phyloP scores from a whole-genome alignment of 2,329 filamentous ascomycete genomes.

The Metarhizium sp. region DNA sequence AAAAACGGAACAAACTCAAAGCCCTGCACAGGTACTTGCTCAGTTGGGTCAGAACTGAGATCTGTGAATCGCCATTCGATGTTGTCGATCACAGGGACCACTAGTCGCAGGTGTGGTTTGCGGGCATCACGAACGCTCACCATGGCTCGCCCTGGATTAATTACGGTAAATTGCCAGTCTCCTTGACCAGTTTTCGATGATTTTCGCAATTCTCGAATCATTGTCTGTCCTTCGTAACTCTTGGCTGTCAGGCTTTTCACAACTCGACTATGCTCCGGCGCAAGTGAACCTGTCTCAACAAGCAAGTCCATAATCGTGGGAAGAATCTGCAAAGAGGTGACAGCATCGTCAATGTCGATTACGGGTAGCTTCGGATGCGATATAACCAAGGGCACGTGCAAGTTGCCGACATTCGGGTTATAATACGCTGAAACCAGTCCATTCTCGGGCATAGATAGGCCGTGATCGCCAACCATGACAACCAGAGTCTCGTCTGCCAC shows the following conservation, averaged over 20 bases:
- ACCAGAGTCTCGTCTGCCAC: constrained; percentile 24
- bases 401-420: constrained; percentile 22
- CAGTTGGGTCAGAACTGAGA: constrained; percentile 17
- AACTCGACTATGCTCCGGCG: constrained; percentile 13
- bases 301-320: constrained; percentile 26
- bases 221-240: constrained; percentile 26
- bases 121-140: constrained; percentile 22
- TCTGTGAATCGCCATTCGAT: constrained; percentile 23
- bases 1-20: constrained; percentile 17
- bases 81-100: constrained; percentile 21
- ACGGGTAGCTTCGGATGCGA: constrained; percentile 22
- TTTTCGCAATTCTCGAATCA: constrained; percentile 20
- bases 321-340: constrained; percentile 23
- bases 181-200: constrained; percentile 12
- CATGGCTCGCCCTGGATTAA: constrained; percentile 24
- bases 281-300: constrained; percentile 22
- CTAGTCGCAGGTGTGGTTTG: constrained; percentile 18
- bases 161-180: constrained; percentile 24
- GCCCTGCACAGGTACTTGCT: constrained; percentile 13
- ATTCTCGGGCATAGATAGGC: constrained; percentile 22
- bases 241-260: constrained; percentile 16
- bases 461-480: constrained; percentile 24
- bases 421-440: constrained; percentile 21
- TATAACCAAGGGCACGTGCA: constrained; percentile 22
- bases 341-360: constrained; percentile 20